Evolutionary conservation across 23 red algal species (phyloP).

Genomic region (Gracilaria vermiculophylla): DNA sequence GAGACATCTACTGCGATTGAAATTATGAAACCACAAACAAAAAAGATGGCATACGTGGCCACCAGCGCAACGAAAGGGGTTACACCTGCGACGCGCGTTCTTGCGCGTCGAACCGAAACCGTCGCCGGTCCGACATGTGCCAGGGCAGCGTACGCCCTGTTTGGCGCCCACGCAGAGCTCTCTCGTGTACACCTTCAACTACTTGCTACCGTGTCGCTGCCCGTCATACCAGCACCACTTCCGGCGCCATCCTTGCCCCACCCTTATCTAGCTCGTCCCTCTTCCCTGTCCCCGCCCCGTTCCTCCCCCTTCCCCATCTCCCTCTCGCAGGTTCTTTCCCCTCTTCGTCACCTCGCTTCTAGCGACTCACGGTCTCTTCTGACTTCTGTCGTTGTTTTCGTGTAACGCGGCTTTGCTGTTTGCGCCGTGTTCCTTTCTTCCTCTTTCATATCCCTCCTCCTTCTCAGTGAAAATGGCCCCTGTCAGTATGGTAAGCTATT

Average conservation of each 20-base stretch:
- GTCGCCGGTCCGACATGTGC: slow-evolving; percentile 3
- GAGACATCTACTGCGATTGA: no score
- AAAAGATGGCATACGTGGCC: no score
- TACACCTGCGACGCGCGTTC: no score
- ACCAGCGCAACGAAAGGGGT: no score
- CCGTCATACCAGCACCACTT: no score
- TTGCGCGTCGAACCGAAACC: neutral
- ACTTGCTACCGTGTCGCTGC: neutral
- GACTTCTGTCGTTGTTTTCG: neutral
- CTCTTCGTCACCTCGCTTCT: neutral
- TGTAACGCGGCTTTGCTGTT: neutral
- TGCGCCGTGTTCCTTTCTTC: neutral
- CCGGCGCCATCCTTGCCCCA: neutral
- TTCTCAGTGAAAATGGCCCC: neutral
- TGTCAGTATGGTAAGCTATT: slow-evolving; percentile 25
- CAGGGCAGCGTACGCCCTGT: slow-evolving; percentile 11
- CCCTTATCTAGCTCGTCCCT: neutral
- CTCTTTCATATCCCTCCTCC: neutral
- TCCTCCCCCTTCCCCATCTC: neutral
- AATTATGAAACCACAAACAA: no score
- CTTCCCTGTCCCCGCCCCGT: neutral
- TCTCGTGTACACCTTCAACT: neutral
- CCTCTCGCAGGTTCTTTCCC: neutral
- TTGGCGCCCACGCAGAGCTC: neutral
- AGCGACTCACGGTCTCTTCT: neutral